These are phyloP conservation scores for Nicotiana noctiflora DNA, from an alignment of 257 asterid genomes.

Conservation along the genomic window DNA sequence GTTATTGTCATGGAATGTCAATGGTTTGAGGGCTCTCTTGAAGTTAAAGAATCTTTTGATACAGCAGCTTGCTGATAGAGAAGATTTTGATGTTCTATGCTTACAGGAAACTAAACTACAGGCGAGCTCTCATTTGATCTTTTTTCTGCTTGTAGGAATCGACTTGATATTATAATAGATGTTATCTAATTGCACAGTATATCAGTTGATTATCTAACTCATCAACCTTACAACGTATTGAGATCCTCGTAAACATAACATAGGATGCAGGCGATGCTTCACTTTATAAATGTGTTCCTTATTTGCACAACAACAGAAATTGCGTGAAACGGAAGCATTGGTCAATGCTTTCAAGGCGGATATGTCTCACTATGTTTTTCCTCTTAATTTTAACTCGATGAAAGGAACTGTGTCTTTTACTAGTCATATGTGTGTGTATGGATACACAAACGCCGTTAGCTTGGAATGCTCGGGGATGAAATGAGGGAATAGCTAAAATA, in stretches of 20 bases:
- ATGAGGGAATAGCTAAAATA: too few relatives aligned
- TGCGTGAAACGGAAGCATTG: background rate
- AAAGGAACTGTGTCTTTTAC: background rate
- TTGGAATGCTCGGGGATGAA: too few relatives aligned
- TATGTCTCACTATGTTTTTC: background rate
- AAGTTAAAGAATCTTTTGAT: constrained; percentile 59
- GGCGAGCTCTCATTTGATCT: constrained; percentile 34
- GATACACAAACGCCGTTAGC: too few relatives aligned
- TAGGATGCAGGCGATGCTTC: background rate
- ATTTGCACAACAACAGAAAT: background rate
- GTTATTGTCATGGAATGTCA: constrained; percentile 93
- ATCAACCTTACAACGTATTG: background rate
- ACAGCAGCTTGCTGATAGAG: constrained; percentile 73
- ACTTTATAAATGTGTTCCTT: background rate
- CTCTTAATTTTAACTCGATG: background rate
- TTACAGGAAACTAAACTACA: constrained; percentile 95
- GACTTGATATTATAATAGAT: background rate
- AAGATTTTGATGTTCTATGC: constrained; percentile 77
- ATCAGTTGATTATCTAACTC: background rate
- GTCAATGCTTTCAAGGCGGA: background rate
- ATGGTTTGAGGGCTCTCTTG: constrained; percentile 84
- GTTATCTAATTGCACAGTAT: background rate
- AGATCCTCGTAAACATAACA: background rate
- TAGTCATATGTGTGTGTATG: too few relatives aligned
- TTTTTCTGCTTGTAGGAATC: background rate